Conservation (phyloP, 2,329 filamentous ascomycete species). For the Diaporthe citrichinensis region DNA sequence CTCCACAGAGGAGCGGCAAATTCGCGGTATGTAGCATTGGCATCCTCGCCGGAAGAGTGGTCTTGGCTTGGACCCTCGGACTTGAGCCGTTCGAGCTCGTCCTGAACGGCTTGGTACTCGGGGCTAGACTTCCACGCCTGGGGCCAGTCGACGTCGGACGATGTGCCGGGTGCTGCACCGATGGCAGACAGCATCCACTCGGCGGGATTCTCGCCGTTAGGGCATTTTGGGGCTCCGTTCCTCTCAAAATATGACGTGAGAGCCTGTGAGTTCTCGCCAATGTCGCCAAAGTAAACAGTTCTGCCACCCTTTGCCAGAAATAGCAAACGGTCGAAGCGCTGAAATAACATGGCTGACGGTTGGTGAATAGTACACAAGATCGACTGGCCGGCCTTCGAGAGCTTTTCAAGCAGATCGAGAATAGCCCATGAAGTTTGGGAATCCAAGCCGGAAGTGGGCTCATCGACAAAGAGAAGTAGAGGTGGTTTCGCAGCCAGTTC, state of each 20-base stretch:
- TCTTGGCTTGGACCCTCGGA: slow-evolving; percentile 55
- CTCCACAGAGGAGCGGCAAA: slow-evolving; percentile 82
- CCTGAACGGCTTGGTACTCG: slow-evolving; percentile 49
- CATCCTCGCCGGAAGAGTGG: neutral
- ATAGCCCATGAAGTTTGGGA: slow-evolving; percentile 94
- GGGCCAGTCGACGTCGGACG: slow-evolving; percentile 50
- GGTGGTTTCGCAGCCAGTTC: slow-evolving; percentile 93
- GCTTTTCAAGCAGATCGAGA: slow-evolving; percentile 84
- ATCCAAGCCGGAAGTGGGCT: slow-evolving; percentile 92
- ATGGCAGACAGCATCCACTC: slow-evolving; percentile 74
- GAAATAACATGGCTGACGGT: slow-evolving; percentile 91
- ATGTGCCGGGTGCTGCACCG: slow-evolving; percentile 61
- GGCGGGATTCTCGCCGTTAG: slow-evolving; percentile 71
- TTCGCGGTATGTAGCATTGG: slow-evolving; percentile 70
- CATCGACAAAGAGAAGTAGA: slow-evolving; percentile 88
- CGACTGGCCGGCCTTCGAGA: slow-evolving; percentile 87
- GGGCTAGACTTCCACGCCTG: slow-evolving; percentile 52
- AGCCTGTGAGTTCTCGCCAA: slow-evolving; percentile 8
- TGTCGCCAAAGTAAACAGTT: slow-evolving; percentile 83
- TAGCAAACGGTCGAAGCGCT: slow-evolving; percentile 84
- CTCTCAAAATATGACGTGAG: slow-evolving; percentile 69
- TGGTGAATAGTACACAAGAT: slow-evolving; percentile 96
- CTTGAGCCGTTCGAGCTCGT: slow-evolving; percentile 47
- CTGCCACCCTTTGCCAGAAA: slow-evolving; percentile 80
- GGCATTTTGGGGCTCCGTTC: slow-evolving; percentile 70